Evolutionary conservation across 495 filamentous ascomycete genomes (phyloP).

Genomic region (Aspergillus homomorphus): DNA sequence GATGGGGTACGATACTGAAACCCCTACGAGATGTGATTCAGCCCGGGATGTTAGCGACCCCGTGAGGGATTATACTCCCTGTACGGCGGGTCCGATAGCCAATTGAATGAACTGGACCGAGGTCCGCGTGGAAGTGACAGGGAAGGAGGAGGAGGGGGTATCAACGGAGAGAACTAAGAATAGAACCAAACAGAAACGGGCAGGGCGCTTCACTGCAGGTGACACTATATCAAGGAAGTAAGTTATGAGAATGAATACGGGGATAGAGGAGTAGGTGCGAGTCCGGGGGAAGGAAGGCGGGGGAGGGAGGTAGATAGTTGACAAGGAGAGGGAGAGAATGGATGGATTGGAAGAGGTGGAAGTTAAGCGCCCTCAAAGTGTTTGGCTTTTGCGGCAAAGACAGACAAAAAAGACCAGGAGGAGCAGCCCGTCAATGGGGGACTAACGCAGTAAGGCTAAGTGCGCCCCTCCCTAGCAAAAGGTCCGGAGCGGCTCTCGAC

Average conservation of each 20-base stretch:
- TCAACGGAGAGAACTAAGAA: not conserved
- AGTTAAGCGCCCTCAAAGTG: constrained; percentile 9
- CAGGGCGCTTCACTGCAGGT: not conserved
- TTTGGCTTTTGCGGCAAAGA: constrained; percentile 27
- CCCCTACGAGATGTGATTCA: not conserved
- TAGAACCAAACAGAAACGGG: not conserved
- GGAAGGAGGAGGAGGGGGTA: not conserved
- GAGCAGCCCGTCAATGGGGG: constrained; percentile 9
- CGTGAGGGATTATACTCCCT: not conserved
- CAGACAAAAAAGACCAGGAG: constrained; percentile 5
- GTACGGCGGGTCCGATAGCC: not conserved
- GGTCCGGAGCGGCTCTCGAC: constrained; percentile 41
- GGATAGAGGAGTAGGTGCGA: not conserved
- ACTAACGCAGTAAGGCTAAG: constrained; percentile 33
- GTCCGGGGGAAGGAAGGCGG: not conserved
- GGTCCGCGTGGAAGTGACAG: not conserved
- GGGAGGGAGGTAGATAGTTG: not conserved
- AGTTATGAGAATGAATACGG: not conserved
- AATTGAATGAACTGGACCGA: not conserved
- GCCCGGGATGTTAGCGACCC: not conserved
- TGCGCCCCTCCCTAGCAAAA: constrained; percentile 31
- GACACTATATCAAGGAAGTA: not conserved
- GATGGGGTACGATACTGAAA: constrained; percentile 2
- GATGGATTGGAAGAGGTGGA: constrained; percentile 28
- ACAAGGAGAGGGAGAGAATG: not conserved